Evolutionary conservation across 805 yeast genomes (phyloP).

Genomic region (Ogataea glucozyma): DNA sequence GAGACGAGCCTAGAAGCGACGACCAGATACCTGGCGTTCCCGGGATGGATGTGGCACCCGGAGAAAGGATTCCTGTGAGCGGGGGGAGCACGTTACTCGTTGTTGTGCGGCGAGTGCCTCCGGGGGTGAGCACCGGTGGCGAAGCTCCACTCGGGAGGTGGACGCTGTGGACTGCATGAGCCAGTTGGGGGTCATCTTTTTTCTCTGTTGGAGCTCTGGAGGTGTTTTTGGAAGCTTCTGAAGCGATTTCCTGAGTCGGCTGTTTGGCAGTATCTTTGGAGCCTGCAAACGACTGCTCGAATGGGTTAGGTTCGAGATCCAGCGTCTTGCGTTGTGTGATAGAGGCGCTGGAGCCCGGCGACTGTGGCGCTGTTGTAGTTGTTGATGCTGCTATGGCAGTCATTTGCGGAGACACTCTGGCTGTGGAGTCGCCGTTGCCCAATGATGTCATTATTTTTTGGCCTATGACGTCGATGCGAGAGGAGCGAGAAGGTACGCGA

Average conservation of each 20-base stretch:
- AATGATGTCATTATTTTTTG: slow-evolving; percentile 25
- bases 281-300: slow-evolving; percentile 81
- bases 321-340: slow-evolving; percentile 23
- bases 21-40: slow-evolving; percentile 60
- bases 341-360: slow-evolving; percentile 13
- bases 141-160: slow-evolving; percentile 27
- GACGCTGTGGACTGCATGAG: slow-evolving; percentile 11
- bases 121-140: slow-evolving; percentile 55
- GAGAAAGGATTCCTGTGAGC: slow-evolving; percentile 43
- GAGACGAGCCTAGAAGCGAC: slow-evolving; percentile 44
- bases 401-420: slow-evolving; percentile 6
- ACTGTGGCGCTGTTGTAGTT: slow-evolving; percentile 8
- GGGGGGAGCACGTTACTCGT: slow-evolving; percentile 46
- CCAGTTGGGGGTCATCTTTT: slow-evolving; percentile 35
- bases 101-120: slow-evolving; percentile 44
- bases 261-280: slow-evolving; percentile 16
- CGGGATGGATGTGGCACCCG: slow-evolving; percentile 46
- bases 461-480: slow-evolving; percentile 14
- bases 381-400: slow-evolving; percentile 1
- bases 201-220: slow-evolving; percentile 17
- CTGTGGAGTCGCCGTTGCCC: slow-evolving; percentile 8
- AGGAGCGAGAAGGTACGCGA: too few relatives aligned
- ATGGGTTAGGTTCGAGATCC: slow-evolving; percentile 85
- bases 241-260: not conserved
- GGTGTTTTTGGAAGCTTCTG: not conserved